Conservation (phyloP, 2,329 filamentous ascomycete genomes). For the Aspergillus vadensis region DNA sequence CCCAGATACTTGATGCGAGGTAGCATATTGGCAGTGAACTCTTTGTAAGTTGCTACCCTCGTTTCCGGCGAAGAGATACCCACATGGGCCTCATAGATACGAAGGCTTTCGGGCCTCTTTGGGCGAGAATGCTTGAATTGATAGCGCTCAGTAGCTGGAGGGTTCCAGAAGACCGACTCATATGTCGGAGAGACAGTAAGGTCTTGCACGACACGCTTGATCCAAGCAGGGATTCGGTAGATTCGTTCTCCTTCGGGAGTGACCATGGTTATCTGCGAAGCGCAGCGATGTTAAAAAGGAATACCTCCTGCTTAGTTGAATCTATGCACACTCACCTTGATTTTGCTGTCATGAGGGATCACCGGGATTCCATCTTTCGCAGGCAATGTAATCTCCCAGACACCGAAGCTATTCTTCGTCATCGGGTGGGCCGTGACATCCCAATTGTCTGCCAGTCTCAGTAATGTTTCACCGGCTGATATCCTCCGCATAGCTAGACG, state of each 20-base stretch:
- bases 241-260: slow-evolving; percentile 76
- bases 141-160: slow-evolving; percentile 73
- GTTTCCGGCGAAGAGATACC: slow-evolving; percentile 92
- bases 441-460: slow-evolving; percentile 71
- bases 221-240: slow-evolving; percentile 93
- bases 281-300: not conserved
- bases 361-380: slow-evolving; percentile 71
- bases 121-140: slow-evolving; percentile 81
- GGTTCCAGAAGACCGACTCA: slow-evolving; percentile 97
- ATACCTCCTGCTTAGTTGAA: not conserved
- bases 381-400: slow-evolving; percentile 80
- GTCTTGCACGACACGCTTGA: slow-evolving; percentile 95
- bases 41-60: slow-evolving; percentile 90
- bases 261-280: slow-evolving; percentile 73
- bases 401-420: slow-evolving; percentile 80
- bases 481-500: slow-evolving; percentile 31
- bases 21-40: slow-evolving; percentile 91
- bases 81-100: slow-evolving; percentile 98
- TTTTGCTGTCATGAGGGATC: slow-evolving; percentile 90
- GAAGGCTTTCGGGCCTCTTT: slow-evolving; percentile 78
- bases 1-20: slow-evolving; percentile 86
- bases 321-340: slow-evolving; percentile 70
- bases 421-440: slow-evolving; percentile 80
- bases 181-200: slow-evolving; percentile 86
- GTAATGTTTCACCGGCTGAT: slow-evolving; percentile 20